These are phyloP conservation scores for Capronia americana DNA, from an alignment of 2,329 filamentous ascomycete species.

Conservation along the genomic window DNA sequence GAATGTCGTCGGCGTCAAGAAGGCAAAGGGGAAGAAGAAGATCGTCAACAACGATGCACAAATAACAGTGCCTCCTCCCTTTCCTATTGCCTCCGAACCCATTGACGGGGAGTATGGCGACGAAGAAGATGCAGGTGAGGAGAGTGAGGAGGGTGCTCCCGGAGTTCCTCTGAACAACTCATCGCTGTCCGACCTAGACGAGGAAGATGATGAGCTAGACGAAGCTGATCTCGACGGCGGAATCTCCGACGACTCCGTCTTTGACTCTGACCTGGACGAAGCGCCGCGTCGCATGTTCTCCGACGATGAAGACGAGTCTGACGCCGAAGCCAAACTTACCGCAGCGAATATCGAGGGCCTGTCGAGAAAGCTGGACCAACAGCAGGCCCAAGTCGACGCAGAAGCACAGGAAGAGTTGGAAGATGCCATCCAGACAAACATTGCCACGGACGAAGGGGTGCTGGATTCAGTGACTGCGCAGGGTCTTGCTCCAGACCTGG, in stretches of 20 bases:
- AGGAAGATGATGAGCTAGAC: slow-evolving; percentile 36
- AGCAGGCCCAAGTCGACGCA: slow-evolving; percentile 77
- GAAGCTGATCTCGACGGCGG: slow-evolving; percentile 49
- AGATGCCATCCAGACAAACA: slow-evolving; percentile 92
- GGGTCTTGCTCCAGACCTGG: slow-evolving; percentile 83
- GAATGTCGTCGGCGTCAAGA: slow-evolving; percentile 42
- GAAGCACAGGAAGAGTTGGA: slow-evolving; percentile 85
- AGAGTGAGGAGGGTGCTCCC: slow-evolving; percentile 50
- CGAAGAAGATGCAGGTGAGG: slow-evolving; percentile 52
- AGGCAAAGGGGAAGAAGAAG: slow-evolving; percentile 43
- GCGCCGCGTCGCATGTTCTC: slow-evolving; percentile 80
- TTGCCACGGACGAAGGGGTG: slow-evolving; percentile 74
- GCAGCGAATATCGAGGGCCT: slow-evolving; percentile 95
- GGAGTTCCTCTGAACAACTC: slow-evolving; percentile 57
- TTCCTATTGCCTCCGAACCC: slow-evolving; percentile 42
- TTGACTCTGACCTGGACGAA: slow-evolving; percentile 72
- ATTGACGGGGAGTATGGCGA: slow-evolving; percentile 52
- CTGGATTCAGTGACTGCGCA: slow-evolving; percentile 66
- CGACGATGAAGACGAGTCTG: slow-evolving; percentile 88
- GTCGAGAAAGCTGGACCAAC: slow-evolving; percentile 79
- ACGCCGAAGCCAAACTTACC: slow-evolving; percentile 87
- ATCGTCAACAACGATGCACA: slow-evolving; percentile 42
- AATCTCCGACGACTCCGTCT: slow-evolving; percentile 62
- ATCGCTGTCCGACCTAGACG: slow-evolving; percentile 33
- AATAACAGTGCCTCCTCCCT: slow-evolving; percentile 38